These are phyloP conservation scores for Fusarium cyanostomum DNA, from an alignment of 2,329 filamentous ascomycete species.

Conservation along the genomic window DNA sequence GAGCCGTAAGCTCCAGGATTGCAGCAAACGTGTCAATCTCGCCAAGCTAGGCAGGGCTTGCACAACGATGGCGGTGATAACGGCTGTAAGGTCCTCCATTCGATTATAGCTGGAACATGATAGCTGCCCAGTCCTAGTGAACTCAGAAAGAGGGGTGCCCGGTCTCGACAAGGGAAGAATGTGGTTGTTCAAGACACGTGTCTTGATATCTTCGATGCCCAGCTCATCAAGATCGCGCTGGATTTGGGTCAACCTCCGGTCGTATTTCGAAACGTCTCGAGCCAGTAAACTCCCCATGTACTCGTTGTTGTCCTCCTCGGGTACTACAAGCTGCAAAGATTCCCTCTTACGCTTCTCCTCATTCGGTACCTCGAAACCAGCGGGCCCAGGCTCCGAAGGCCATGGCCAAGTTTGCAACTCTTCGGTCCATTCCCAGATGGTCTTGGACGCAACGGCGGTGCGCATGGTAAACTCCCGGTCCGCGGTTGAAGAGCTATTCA, in stretches of 20 bases:
- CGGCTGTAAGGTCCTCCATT: constrained; percentile 88
- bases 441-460: constrained; percentile 75
- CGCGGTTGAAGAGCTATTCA: constrained; percentile 68
- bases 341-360: constrained; percentile 53
- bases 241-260: constrained; percentile 79
- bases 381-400: constrained; percentile 59
- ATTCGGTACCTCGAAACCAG: constrained; percentile 63
- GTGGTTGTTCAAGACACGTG: constrained; percentile 84
- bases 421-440: constrained; percentile 77
- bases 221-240: constrained; percentile 73
- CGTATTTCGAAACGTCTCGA: constrained; percentile 72
- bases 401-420: constrained; percentile 72
- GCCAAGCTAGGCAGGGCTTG: constrained; percentile 85
- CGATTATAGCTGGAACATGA: constrained; percentile 67
- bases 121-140: constrained; percentile 50
- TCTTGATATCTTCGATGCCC: constrained; percentile 88
- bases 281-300: constrained; percentile 79
- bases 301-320: constrained; percentile 39
- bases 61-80: constrained; percentile 91
- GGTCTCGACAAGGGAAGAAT: constrained; percentile 63
- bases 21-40: constrained; percentile 75
- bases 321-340: constrained; percentile 40
- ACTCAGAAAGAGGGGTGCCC: constrained; percentile 48
- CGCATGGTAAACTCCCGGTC: constrained; percentile 78
- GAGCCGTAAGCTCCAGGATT: constrained; percentile 81